Evolutionary conservation across 495 filamentous ascomycete species (phyloP).

Genomic region (Delitschia confertaspora): DNA sequence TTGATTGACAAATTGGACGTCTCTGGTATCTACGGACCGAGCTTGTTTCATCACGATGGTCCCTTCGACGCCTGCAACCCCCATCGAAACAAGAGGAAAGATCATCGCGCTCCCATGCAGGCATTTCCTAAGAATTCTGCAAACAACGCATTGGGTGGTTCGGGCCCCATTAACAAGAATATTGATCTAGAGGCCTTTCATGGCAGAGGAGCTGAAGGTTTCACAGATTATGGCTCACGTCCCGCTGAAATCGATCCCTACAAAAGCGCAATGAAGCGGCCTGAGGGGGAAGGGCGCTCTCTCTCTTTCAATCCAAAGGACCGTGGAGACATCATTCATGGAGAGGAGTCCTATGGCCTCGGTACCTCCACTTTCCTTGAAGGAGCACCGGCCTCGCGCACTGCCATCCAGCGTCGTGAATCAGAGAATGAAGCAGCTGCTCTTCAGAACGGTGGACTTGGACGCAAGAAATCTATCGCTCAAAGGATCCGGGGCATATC

Average conservation of each 20-base stretch:
- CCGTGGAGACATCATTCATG: constrained; percentile 64
- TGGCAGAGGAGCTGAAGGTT: constrained; percentile 74
- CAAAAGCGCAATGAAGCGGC: constrained; percentile 26
- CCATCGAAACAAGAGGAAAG: constrained; percentile 79
- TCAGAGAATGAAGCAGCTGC: constrained; percentile 47
- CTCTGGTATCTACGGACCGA: constrained; percentile 91
- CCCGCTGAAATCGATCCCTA: constrained; percentile 24
- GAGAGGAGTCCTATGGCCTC: constrained; percentile 72
- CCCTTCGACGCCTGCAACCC: constrained; percentile 98
- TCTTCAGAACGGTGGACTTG: constrained; percentile 49
- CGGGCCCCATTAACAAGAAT: constrained; percentile 72
- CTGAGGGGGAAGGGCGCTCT: constrained; percentile 32
- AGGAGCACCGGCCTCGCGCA: constrained; percentile 77
- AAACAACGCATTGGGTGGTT: constrained; percentile 85
- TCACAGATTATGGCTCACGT: constrained; percentile 58
- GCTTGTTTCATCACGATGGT: constrained; percentile 96
- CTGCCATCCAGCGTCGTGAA: constrained; percentile 70
- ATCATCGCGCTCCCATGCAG: constrained; percentile 84
- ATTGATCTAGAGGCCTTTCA: constrained; percentile 78
- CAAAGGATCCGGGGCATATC: constrained; percentile 45
- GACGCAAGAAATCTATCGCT: constrained; percentile 87
- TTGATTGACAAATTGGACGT: constrained; percentile 97
- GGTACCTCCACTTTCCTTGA: constrained; percentile 96
- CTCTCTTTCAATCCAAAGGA: constrained; percentile 49
- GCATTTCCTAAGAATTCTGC: constrained; percentile 85